phyloP scores from a whole-genome alignment of 805 yeast species.

The Jamesozyma piceae region DNA sequence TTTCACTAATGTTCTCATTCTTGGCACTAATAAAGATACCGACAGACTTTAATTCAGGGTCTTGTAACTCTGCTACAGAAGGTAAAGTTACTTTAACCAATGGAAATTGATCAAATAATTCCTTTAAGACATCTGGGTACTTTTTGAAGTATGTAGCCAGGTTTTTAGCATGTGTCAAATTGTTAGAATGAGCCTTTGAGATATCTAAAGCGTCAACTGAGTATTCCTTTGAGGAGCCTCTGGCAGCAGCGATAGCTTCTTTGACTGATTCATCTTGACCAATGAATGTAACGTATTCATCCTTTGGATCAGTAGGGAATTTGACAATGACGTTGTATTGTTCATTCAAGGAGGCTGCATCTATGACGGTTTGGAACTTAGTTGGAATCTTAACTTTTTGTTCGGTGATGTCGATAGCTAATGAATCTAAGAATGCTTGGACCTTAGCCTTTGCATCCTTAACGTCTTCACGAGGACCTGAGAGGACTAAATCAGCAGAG shows the following conservation, averaged over 20 bases:
- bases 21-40: slow-evolving; percentile 53
- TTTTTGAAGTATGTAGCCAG: slow-evolving; percentile 58
- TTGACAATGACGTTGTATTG: slow-evolving; percentile 49
- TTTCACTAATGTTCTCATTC: slow-evolving; percentile 38
- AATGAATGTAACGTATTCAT: slow-evolving; percentile 46
- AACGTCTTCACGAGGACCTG: slow-evolving; percentile 66
- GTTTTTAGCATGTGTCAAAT: slow-evolving; percentile 63
- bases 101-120: slow-evolving; percentile 33
- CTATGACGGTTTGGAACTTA: slow-evolving; percentile 59
- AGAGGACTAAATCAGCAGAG: slow-evolving; percentile 37
- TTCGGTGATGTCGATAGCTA: slow-evolving; percentile 38
- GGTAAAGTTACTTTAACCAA: slow-evolving; percentile 43
- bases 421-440: slow-evolving; percentile 35
- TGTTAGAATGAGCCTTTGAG: slow-evolving; percentile 81
- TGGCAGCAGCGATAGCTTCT: slow-evolving; percentile 55
- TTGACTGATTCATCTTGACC: slow-evolving; percentile 54
- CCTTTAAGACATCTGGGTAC: slow-evolving; percentile 36
- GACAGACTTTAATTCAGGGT: slow-evolving; percentile 31
- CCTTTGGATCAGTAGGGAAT: slow-evolving; percentile 40
- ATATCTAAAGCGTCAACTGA: slow-evolving; percentile 66
- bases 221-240: slow-evolving; percentile 48
- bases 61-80: slow-evolving; percentile 35
- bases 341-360: slow-evolving; percentile 42
- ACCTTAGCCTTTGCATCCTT: slow-evolving; percentile 46
- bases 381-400: slow-evolving; percentile 59